Base-by-base conservation (phyloP, 441 rosid genomes). In the Gossypium lobatum region DNA sequence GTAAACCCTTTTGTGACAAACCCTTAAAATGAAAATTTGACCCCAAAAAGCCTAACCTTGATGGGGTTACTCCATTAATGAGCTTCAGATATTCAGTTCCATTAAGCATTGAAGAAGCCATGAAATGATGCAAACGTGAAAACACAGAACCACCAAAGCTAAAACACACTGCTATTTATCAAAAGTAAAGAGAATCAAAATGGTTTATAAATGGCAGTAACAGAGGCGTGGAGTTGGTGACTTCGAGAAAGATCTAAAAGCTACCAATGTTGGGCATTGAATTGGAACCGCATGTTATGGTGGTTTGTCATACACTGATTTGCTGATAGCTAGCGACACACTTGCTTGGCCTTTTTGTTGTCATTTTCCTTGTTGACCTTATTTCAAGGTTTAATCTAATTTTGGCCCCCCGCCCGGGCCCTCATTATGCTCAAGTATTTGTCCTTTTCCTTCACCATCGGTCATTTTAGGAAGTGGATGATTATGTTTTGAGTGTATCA, bases 91-190 rank as follows among this genome's bases (percentile, higher is more conserved):
- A 80, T 55, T 85, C 89, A 76, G 88, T 87, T 45, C 92, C 98
- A 72, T 72, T 81, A 57, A 92, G 86, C 82, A 89, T 75, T 17
- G 87, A 80, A 72, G 91, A 85, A 42, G 93, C 92, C 98, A 92
- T 89, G 23, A 77, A 50, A 26, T 55, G 55, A 42, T 46, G 5
- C 48, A 16, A 16, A 2, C 26, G n/a, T 50, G 45, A 26, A 25
- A 52, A 68, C 20, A 18, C 58, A 50, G 59, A 68, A n/a, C 16
- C 59, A 26, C 45, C 46, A 26, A 50, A 52, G 10, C 25, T 57
- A 23, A 25, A 67, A 48, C 9, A 67, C 37, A 4, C 37, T 31
- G 37, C 37, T 31, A 31, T 31, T 4, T 4, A 31, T 31, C 6
- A 31, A 1, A 31, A 31, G 55, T 17, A 52, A 16, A 52, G 55